phyloP scores from a whole-genome alignment of 768 basidiomycete species.

The Tulasnella sp. region DNA sequence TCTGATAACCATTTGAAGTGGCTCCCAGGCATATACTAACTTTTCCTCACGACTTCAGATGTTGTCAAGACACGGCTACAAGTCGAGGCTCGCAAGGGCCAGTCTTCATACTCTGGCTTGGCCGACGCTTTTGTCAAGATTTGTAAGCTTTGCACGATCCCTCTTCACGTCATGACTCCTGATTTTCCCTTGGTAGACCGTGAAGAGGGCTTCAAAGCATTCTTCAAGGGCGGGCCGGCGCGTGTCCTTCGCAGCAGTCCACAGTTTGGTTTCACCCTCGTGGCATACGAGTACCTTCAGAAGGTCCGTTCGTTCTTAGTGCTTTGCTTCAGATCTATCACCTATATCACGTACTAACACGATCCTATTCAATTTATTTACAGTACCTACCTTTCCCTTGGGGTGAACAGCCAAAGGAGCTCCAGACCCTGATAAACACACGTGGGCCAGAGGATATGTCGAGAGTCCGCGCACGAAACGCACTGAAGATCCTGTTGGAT shows the following conservation, averaged over 20 bases:
- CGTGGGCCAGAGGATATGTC: conserved; percentile 60
- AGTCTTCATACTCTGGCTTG: conserved; percentile 85
- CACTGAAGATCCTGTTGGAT: conserved; percentile 81
- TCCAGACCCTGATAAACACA: conserved; percentile 54
- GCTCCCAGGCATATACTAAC: neutral
- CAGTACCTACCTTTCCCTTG: conserved; percentile 59
- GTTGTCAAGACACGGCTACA: conserved; percentile 97
- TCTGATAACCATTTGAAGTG: neutral
- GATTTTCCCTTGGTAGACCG: conserved; percentile 38
- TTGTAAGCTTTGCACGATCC: conserved; percentile 38
- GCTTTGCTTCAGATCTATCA: conserved; percentile 23
- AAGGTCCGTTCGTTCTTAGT: conserved; percentile 33
- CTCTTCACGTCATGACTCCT: neutral
- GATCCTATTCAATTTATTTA: neutral
- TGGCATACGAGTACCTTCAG: conserved; percentile 66
- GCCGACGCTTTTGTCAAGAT: conserved; percentile 85
- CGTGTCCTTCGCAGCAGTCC: conserved; percentile 80
- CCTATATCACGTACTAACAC: conserved; percentile 14
- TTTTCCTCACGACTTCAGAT: conserved; percentile 38
- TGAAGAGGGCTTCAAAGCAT: conserved; percentile 79
- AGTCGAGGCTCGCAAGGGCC: conserved; percentile 81
- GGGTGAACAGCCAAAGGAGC: conserved; percentile 51
- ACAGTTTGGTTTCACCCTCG: conserved; percentile 89
- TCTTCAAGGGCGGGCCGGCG: conserved; percentile 88
- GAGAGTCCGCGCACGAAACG: conserved; percentile 84